Evolutionary conservation across 2,329 filamentous ascomycete species (phyloP), one percentile per base, ranked within the genome.

Genomic region (Aspergillus spinulosporus): DNA sequence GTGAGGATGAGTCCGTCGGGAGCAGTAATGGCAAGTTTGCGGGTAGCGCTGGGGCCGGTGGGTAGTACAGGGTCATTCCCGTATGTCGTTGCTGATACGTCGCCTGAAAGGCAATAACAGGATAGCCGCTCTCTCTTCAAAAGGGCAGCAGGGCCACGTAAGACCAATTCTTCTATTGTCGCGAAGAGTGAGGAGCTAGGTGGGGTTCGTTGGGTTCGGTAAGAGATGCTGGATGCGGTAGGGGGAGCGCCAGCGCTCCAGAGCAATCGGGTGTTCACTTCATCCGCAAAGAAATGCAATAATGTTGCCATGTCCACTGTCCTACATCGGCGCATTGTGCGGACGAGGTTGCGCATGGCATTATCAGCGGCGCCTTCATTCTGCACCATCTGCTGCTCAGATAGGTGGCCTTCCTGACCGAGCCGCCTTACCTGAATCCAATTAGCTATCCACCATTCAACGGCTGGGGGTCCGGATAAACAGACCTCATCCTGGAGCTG

Each of bases 341-440:
- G 14, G 5, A 63, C 11, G 7, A 62, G 54, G 11, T 55, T 47
- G 4, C 44, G 26, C 21, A 49, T 15, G 8, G 54, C 29, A 1
- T 9, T 39, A 31, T 62, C 59, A 46, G 60, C 50, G 3, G 52
- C 28, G 2, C 57, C 55, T 47, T 64, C 59, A 40, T 59, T 56
- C 15, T 50, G 39, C 14, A 14, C 12, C n/a, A n/a, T 21, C 28
- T 32, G 37, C 3, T 34, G 37, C 12, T 31, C 39, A 2, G 14
- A 7, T 14, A 15, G 34, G 12, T 7, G 42, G n/a, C 34, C 44
- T 31, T 12, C 7, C 9, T n/a, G 7, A n/a, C n/a, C 9, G 9
- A 6, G 3, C 14, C n/a, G 11, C 1, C 29, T 48, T 26, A 40
- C 44, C 43, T 46, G 34, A 28, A 26, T 34, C 15, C 36, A 40